A percentile compares a stretch with the other conserved stretches of the same genome.
These are phyloP conservation scores for Sporothrix brunneoviolacea DNA, from an alignment of 2,329 filamentous ascomycete genomes.

Conservation along the genomic window DNA sequence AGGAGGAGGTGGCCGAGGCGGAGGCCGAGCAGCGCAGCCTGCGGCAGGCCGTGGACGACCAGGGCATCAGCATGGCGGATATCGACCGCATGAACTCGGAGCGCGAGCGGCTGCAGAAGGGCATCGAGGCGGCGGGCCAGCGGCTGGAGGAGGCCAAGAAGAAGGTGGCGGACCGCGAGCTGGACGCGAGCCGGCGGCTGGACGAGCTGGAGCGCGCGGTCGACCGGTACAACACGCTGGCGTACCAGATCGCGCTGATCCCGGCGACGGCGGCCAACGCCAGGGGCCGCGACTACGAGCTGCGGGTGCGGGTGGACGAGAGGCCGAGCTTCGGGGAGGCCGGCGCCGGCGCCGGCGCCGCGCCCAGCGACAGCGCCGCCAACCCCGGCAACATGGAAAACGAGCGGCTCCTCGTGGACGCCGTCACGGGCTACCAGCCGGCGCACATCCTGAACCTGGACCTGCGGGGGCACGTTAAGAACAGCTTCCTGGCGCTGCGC, in stretches of 20 bases:
- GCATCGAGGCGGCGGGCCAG: conserved; percentile 67
- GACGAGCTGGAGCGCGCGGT: conserved; percentile 89
- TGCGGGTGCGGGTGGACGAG: conserved; percentile 74
- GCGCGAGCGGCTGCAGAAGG: conserved; percentile 84
- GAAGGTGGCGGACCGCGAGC: conserved; percentile 75
- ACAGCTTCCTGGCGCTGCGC: conserved; percentile 66
- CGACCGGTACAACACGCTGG: conserved; percentile 86
- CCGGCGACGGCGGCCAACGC: conserved; percentile 79
- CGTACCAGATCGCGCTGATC: conserved; percentile 89
- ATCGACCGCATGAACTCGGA: conserved; percentile 98
- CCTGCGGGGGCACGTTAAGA: conserved; percentile 74
- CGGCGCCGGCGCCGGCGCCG: background rate
- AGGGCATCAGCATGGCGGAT: conserved; percentile 94
- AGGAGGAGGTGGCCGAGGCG: conserved; percentile 66
- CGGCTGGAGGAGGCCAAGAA: conserved; percentile 81
- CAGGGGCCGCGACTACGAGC: conserved; percentile 76
- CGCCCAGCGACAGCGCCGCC: background rate
- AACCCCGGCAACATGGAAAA: conserved; percentile 38
- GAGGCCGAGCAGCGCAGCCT: conserved; percentile 75
- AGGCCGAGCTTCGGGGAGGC: conserved; percentile 64
- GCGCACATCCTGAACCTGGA: conserved; percentile 85
- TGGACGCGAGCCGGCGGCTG: conserved; percentile 76
- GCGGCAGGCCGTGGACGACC: conserved; percentile 81
- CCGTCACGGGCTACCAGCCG: conserved; percentile 81
- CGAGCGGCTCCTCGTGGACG: conserved; percentile 75